phyloP scores from a whole-genome alignment of 257 asterid genomes.

The Anisodus acutangulus region DNA sequence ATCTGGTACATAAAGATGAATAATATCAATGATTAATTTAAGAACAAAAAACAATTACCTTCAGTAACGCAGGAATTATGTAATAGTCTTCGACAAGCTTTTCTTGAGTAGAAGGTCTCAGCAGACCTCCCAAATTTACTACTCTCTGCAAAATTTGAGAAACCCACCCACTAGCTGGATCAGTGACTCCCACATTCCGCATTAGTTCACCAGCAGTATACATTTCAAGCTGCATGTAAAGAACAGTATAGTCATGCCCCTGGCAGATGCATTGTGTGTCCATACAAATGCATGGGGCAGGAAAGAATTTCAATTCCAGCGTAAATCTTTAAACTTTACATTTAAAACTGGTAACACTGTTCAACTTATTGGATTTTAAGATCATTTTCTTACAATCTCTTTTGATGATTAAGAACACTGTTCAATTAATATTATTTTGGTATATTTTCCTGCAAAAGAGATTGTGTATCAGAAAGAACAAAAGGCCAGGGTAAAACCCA shows the following conservation, averaged over 20 bases:
- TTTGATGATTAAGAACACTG: not conserved
- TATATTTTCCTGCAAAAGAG: not conserved
- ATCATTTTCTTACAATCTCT: not conserved
- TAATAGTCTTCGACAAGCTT: slow-evolving; percentile 50
- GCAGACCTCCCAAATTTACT: slow-evolving; percentile 40
- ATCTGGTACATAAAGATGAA: not conserved
- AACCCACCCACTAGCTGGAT: slow-evolving; percentile 40
- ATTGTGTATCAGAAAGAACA: slow-evolving; percentile 1
- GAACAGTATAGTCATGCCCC: not conserved
- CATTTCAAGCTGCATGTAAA: slow-evolving; percentile 59
- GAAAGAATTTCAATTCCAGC: slow-evolving; percentile 5
- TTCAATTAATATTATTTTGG: not conserved
- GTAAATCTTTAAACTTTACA: not conserved
- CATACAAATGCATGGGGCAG: slow-evolving; percentile 3
- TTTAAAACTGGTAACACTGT: not conserved
- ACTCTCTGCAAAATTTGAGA: slow-evolving; percentile 57
- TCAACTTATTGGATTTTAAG: not conserved
- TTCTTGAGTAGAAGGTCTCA: slow-evolving; percentile 35
- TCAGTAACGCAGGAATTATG: slow-evolving; percentile 52
- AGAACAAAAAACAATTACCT: slow-evolving; percentile 44
- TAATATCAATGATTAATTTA: not conserved
- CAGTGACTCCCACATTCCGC: slow-evolving; percentile 38
- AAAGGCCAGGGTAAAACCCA: not conserved
- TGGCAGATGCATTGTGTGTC: not conserved
- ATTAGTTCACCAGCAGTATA: slow-evolving; percentile 66